Evolutionary conservation across 192 early-diverging fungal species (phyloP).

Genomic region (Mortierella antarctica): DNA sequence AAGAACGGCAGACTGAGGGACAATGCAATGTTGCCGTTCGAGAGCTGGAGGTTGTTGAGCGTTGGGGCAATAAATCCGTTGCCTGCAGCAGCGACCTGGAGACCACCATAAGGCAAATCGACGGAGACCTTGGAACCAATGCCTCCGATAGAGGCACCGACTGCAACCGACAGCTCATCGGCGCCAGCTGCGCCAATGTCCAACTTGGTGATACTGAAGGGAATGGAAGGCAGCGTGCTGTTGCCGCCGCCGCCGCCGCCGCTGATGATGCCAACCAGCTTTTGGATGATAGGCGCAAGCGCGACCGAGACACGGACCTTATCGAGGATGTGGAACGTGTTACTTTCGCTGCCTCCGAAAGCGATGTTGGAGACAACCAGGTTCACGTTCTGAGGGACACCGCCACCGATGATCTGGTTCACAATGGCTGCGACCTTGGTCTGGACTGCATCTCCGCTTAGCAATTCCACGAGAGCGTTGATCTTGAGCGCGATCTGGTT

Average conservation of each 20-base stretch:
- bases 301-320: constrained; percentile 36
- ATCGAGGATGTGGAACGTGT: constrained; percentile 36
- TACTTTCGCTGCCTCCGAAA: constrained; percentile 31
- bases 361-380: constrained; percentile 51
- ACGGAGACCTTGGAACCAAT: constrained; percentile 48
- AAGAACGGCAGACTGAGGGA: constrained; percentile 35
- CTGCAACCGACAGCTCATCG: constrained; percentile 26
- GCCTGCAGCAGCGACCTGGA: constrained; percentile 24
- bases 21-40: constrained; percentile 38
- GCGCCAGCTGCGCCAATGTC: constrained; percentile 39
- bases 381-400: constrained; percentile 35
- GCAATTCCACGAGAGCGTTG: constrained; percentile 32
- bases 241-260: constrained; percentile 16
- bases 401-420: constrained; percentile 34
- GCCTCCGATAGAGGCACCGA: constrained; percentile 39
- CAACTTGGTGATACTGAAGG: constrained; percentile 32
- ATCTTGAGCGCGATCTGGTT: constrained; percentile 35
- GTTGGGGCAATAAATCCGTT: constrained; percentile 20
- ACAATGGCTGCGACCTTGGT: constrained; percentile 50
- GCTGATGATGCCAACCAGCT: constrained; percentile 16
- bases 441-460: constrained; percentile 31
- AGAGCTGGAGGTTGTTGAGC: constrained; percentile 43
- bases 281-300: constrained; percentile 38
- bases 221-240: constrained; percentile 6
- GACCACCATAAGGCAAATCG: constrained; percentile 38